These are phyloP conservation scores for Candida germanica DNA, from an alignment of 805 yeast species.

Conservation along the genomic window DNA sequence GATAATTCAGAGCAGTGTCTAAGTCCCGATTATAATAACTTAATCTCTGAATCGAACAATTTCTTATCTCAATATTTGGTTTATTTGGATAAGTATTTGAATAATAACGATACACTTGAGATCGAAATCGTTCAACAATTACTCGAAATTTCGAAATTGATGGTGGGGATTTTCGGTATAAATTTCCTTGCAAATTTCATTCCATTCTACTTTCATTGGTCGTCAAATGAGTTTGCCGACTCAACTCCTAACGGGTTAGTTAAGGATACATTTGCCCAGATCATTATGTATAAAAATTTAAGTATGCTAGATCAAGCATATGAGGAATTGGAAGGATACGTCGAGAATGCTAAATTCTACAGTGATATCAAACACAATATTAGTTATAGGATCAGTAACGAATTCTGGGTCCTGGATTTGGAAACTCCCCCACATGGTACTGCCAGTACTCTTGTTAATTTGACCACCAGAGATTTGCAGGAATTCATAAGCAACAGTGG, in stretches of 20 bases:
- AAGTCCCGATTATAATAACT: conserved; percentile 41
- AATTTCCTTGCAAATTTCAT: conserved; percentile 45
- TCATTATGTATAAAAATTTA: conserved; percentile 23
- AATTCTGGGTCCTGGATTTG: conserved; percentile 28
- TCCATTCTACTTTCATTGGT: conserved; percentile 48
- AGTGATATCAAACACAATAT: conserved; percentile 18
- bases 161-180: conserved; percentile 39
- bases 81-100: conserved; percentile 31
- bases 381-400: conserved; percentile 20
- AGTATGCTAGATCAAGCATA: conserved; percentile 29
- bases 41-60: conserved; percentile 41
- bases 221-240: conserved; percentile 3
- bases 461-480: conserved; percentile 19
- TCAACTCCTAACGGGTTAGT: conserved; percentile 12
- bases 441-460: not conserved
- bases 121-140: conserved; percentile 21
- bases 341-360: conserved; percentile 2
- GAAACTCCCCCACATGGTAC: conserved; percentile 11
- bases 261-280: conserved; percentile 34
- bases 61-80: conserved; percentile 38
- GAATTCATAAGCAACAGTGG: conserved; percentile 25
- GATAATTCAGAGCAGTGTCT: conserved; percentile 16
- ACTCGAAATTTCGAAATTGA: conserved; percentile 19
- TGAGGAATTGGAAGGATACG: conserved; percentile 20
- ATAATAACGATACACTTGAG: conserved; percentile 20